Base-by-base conservation (phyloP, 192 early-diverging fungal species). In the Paraglomus occultum region DNA sequence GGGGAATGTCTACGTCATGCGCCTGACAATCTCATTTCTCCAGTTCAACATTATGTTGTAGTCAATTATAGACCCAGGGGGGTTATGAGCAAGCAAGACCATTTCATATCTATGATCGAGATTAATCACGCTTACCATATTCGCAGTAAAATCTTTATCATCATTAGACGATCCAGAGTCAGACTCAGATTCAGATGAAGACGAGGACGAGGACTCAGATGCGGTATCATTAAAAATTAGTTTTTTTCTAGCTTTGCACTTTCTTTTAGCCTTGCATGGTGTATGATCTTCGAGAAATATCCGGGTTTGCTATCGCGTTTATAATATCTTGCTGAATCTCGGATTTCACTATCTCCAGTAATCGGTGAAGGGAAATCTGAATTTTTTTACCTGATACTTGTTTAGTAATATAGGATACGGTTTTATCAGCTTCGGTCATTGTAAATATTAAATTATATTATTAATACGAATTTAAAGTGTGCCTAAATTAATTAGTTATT, bases 221-320 rank as follows among this genome's bases (percentile, higher is more conserved):
- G 54, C 54, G 54, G 54, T 57, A 57, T 57, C 54, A 57, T 57
- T 57, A 5, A 57, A 57, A 57, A 6, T 31, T 14, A 42, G 0
- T 0, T 15, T 60, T 60, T 64, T 64, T 59, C n/a, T 64, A 64
- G 61, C 61, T 17, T 64, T 64, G 45, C 44, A 64, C n/a, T n/a
- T n/a, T 64, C 61, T 60, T 38, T 60, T 64, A 64, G 61, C 61
- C 45, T 64, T 64, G 45, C 44, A 64, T 64, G 61, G 43, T 47
- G 45, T 64, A 57, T 6, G 15, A 39, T 60, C 45, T 44, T 47
- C 61, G 44, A 64, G 61, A 47, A 64, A 64, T 64, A 64, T 64
- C 61, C 0, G 18, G 61, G 44, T 64, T 64, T 64, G 40, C 61
- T 64, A 64, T 47, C 6, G 6, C 1, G 45, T 64, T 6, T 1